Evolutionary conservation across 148 eudicot genomes (phyloP), one percentile per base, ranked within the genome.

Genomic region (Cornus florida): DNA sequence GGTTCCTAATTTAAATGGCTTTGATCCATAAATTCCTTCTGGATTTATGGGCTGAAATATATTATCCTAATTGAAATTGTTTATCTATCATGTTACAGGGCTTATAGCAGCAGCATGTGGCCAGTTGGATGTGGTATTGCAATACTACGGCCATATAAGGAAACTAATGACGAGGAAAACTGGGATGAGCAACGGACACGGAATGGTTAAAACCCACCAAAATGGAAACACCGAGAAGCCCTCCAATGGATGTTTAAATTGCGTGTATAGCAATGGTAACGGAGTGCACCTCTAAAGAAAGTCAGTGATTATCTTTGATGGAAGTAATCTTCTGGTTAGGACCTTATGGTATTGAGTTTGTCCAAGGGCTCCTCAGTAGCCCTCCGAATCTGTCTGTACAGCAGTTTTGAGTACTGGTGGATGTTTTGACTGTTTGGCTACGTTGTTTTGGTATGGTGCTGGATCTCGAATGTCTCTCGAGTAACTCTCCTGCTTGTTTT

Each of bases 71-170:
- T 46, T 48, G 35, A 53, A 11, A 53, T 53, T 53, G 3, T 53
- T 12, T 32, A 33, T 60, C 65, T 32, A 33, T 60, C 65, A 22
- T 22, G 38, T 67, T 31, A 6, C 80, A 93, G 97, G 94, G 69
- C 87, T 93, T 8, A 86, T 93, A 74, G 93, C 95, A 35, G 95
- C 94, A 75, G 94, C 97, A 73, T 77, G 80, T 8, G 93, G 91
- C 1, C 97, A 88, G 72, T 79, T 93, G 84, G 92, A 87, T 79
- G 68, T 77, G 32, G 38, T 86, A 20, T 74, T 93, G 38, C 70
- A 67, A 67, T 23, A 67, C 35, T 11, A 10, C 33, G 35, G 70
- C 70, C 70, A 67, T 10, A 1, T 67, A 84, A 82, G 53, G 83
- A 80, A 50, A 78, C 76, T 59, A 70, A 31, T 53, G 0, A 10